Conservation (phyloP, 306 rosid genomes). For the Casuarina equisetifolia region DNA sequence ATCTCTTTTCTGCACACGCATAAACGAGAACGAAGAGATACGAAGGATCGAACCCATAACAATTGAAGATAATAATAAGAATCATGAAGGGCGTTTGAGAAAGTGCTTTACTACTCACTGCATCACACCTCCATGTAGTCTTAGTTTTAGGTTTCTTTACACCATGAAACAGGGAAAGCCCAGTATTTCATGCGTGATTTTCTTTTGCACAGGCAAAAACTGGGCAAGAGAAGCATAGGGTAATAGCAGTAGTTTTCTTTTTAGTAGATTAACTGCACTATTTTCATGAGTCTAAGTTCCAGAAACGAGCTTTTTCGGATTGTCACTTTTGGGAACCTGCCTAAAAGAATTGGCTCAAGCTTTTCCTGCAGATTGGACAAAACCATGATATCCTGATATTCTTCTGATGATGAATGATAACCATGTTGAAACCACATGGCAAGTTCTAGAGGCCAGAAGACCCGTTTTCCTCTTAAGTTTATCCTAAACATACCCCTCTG, state of each 20-base stretch:
- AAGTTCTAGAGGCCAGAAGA: background rate
- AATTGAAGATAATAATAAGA: background rate
- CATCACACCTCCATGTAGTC: too few species aligned
- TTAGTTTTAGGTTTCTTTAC: background rate
- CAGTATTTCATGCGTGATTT: background rate
- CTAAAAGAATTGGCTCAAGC: background rate
- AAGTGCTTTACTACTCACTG: background rate
- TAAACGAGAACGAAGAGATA: background rate
- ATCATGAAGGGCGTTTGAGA: background rate
- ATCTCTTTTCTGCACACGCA: background rate
- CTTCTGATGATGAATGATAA: background rate
- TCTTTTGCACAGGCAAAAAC: too few species aligned
- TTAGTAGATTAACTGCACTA: background rate
- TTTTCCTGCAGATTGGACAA: constrained; percentile 1
- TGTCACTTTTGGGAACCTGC: background rate
- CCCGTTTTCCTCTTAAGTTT: background rate
- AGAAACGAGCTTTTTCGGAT: background rate
- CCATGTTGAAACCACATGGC: background rate
- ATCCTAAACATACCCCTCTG: background rate
- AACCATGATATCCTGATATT: background rate
- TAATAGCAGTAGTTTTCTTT: background rate
- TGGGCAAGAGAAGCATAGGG: too few species aligned
- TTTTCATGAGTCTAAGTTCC: background rate
- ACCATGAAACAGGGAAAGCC: background rate
- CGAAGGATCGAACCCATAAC: background rate